Base-by-base conservation (phyloP, 2,329 filamentous ascomycete genomes). In the Chaetomiaceae sp. region DNA sequence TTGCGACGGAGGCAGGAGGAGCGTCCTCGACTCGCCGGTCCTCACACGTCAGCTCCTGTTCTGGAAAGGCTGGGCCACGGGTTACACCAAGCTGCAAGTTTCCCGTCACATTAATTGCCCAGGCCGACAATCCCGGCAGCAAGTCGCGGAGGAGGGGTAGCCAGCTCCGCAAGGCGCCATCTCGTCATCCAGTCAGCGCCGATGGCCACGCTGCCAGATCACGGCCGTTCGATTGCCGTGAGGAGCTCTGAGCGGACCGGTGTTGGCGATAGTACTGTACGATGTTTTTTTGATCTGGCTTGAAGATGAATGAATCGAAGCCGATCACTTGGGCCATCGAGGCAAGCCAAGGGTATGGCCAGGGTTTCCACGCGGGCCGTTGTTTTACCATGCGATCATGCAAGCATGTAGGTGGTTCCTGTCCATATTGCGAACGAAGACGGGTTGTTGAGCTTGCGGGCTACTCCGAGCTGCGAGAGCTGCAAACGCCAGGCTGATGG, bases 401-500 rank as follows among this genome's bases (percentile, higher is more conserved):
- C n/a, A n/a, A n/a, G n/a, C n/a, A n/a, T n/a, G n/a, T n/a, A n/a
- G n/a, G n/a, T n/a, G n/a, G n/a, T n/a, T n/a, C n/a, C n/a, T n/a
- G n/a, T n/a, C n/a, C 40, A 9, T 13, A 21, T n/a, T 41, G 34
- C 16, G 34, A 48, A 30, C 11, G 21, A n/a, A n/a, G n/a, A n/a
- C n/a, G 5, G 25, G 34, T 9, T 11, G 25, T 40, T 4, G 5
- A 4, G 13, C 29, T 16, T 21, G 43, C 43, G 37, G 43, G 36
- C 34, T 20, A 47, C 49, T 21, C 33, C 29, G n/a, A 41, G 36
- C 42, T 34, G 49, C 38, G 23, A 44, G 53, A 52, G 42, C 45
- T 56, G 53, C 50, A 47, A 59, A 59, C 45, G 44, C 37, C 54
- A 57, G 58, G 49, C 53, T 53, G 51, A 55, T 52, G 47, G 25